Base-by-base conservation (phyloP, 106 monocot genomes). In the Dioscorea alata region DNA sequence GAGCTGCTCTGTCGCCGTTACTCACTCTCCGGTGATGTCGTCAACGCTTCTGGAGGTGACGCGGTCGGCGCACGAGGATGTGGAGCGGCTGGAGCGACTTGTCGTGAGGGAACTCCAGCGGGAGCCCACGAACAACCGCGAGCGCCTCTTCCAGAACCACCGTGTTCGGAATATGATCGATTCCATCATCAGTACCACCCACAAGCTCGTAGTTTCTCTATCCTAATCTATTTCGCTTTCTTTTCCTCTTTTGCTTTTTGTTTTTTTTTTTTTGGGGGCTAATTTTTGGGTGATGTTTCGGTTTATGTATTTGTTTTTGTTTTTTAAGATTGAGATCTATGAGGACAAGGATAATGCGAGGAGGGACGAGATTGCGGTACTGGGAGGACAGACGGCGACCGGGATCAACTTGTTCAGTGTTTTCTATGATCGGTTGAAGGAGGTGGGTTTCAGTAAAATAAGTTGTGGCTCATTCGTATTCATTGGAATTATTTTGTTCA, bases 41-140 rank as follows among this genome's bases (percentile, higher is more conserved):
- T 92, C 97, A 42, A 90, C 92, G 50, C 85, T 99, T 14, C 81
- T 99, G 54, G 92, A 92, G 79, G 83, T 92, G 59, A 99, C 97
- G 4, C 84, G 97, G 13, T 80, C 89, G 8, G 73, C 92, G 4
- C 97, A 99, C 79, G 97, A 99, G 79, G 97, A 99, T 50, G 85
- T 83, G 56, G 97, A 99, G 77, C 81, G 92, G 60, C 75, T 99
- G 8, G 97, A 99, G 87, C 82, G 97, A 28, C 76, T 92, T 21
- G 62, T 85, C 32, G 97, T 80, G 71, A 82, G 76, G 70, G 97
- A 99, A 81, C 86, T 99, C 63, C 97, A 92, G 87, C 81, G 89
- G 61, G 92, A 99, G 70, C 86, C 92, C 60, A 67, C 80, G 24
- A 87, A 90, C 69, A 73, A 73, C 67, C 84, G 87, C 31, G 97